phyloP scores from a whole-genome alignment of 2,329 filamentous ascomycete species.

The Chaetomiaceae sp. region DNA sequence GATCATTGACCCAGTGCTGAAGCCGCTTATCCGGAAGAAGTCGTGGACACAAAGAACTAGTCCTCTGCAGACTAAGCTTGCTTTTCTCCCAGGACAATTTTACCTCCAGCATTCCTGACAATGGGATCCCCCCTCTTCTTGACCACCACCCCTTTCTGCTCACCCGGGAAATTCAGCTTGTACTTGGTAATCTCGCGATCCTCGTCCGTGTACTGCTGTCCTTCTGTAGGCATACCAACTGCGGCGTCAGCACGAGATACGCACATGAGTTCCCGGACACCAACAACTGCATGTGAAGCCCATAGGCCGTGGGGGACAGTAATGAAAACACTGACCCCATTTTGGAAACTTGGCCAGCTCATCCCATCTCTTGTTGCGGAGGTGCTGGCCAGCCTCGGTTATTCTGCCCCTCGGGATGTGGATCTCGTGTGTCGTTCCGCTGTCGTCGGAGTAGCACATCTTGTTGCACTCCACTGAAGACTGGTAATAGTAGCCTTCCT shows the following conservation, averaged over 20 bases:
- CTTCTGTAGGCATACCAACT: too few species aligned
- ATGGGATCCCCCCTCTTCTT: neutral
- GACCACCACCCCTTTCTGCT: neutral
- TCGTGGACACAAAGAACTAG: too few species aligned
- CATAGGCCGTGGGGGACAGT: too few species aligned
- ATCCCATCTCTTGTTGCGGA: neutral
- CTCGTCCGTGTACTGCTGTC: neutral
- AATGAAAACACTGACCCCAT: neutral
- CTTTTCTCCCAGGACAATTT: neutral
- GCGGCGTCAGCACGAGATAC: neutral
- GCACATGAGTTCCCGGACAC: neutral
- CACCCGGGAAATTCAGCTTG: neutral
- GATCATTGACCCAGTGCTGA: too few species aligned
- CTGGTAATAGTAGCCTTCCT: neutral
- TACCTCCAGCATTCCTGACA: neutral
- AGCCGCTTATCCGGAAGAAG: too few species aligned
- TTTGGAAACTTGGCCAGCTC: neutral
- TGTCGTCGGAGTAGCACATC: neutral
- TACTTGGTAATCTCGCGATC: neutral
- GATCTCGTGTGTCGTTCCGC: neutral
- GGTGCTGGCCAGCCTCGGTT: neutral
- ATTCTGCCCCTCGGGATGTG: neutral
- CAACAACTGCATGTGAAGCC: too few species aligned
- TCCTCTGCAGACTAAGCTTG: too few species aligned
- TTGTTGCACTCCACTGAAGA: neutral